Percentiles rank a stretch among this genome's conserved stretches.
Evolutionary conservation across 257 asterid genomes (phyloP).

Genomic region (Anisodus acutangulus): DNA sequence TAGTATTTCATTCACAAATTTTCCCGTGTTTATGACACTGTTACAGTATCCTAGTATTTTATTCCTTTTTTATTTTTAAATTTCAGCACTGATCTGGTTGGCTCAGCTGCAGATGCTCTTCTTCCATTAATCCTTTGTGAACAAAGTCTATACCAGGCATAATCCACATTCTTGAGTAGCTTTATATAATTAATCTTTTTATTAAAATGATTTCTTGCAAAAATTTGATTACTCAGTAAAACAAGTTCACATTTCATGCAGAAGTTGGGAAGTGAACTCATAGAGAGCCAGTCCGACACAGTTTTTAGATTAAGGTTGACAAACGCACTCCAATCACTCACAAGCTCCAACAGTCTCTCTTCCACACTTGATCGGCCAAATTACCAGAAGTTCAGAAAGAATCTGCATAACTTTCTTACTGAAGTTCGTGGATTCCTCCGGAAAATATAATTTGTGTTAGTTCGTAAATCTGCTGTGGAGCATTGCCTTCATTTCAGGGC

Average conservation of each 20-base stretch:
- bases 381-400: conserved; percentile 87
- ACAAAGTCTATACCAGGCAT: conserved; percentile 87
- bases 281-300: conserved; percentile 67
- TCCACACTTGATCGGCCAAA: conserved; percentile 76
- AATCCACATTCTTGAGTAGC: not conserved
- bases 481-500: not conserved
- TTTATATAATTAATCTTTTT: not conserved
- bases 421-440: conserved; percentile 97
- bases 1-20: conserved; percentile 18
- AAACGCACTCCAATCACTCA: conserved; percentile 77
- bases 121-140: conserved; percentile 87
- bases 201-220: not conserved
- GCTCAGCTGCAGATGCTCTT: conserved; percentile 93
- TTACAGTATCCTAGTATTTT: not conserved
- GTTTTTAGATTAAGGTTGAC: conserved; percentile 68
- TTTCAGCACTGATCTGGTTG: conserved; percentile 82
- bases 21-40: not conserved
- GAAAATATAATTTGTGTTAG: conserved; percentile 48
- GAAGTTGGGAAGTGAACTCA: conserved; percentile 74
- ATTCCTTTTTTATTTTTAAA: conserved; percentile 17
- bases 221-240: conserved; percentile 13
- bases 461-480: not conserved
- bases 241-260: conserved; percentile 44
- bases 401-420: conserved; percentile 66
- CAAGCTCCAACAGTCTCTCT: conserved; percentile 75